These are phyloP conservation scores for Dryas drummondii DNA, from an alignment of 306 rosid genomes.

Conservation along the genomic window DNA sequence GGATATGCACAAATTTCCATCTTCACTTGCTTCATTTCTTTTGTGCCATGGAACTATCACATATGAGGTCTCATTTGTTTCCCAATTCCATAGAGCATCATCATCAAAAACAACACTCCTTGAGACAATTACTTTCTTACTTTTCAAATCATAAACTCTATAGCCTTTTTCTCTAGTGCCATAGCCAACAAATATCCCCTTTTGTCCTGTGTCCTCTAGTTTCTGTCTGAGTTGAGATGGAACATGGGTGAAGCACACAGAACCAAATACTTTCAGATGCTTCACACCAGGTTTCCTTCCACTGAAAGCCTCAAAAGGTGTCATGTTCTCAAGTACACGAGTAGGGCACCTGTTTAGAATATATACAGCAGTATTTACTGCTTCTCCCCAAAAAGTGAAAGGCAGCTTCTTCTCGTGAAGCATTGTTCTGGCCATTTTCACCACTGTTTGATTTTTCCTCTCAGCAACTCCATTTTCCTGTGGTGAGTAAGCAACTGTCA, in stretches of 20 bases:
- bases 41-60: too few species aligned
- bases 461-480: background rate
- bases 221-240: background rate
- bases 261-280: background rate
- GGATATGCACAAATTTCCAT: too few species aligned
- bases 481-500: background rate
- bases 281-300: background rate
- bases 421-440: background rate
- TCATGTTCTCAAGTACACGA: fast-evolving
- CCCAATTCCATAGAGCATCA: background rate
- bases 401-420: background rate
- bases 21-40: too few species aligned
- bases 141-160: background rate
- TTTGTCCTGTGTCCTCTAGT: background rate
- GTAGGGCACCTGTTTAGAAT: background rate
- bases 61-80: background rate
- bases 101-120: background rate
- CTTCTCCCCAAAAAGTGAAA: background rate
- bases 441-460: background rate
- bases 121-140: background rate
- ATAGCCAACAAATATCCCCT: background rate
- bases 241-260: background rate
- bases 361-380: background rate
- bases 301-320: background rate
- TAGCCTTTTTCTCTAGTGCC: background rate